Base-by-base conservation (phyloP, 352 stramenopile genomes). In the Phytophthora hybrid region DNA sequence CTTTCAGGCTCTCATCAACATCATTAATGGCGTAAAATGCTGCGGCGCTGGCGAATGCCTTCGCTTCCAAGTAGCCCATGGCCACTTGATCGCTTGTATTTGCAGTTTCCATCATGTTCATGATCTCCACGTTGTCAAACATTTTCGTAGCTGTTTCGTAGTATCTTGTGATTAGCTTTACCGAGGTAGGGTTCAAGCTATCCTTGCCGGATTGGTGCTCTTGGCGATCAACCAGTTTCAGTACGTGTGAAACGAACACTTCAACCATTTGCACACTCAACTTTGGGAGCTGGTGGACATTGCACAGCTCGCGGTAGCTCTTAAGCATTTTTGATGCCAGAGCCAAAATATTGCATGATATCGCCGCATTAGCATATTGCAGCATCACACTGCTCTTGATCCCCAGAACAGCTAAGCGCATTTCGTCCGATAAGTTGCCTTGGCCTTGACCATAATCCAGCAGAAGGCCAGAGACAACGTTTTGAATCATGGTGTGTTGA, bases 101-200 rank as follows among this genome's bases (percentile, higher is more conserved):
- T 34, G 90, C 67, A 51, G 55, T 86, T 55, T 92, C 81, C 66
- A 93, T 83, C 57, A 94, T 76, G 5, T 83, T 82, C 46, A 93
- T 71, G 51, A 96, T 88, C 59, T 96, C 89, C 18, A 82, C 69
- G 53, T 94, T 96, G 59, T 94, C 87, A 62, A 96, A 96, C 81
- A 94, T 89, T 41, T 90, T 89, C 18, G 84, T 91, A 21, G 88
- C 79, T 1, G 89, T 89, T 44, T 91, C 78, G 55, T 92, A 94
- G 66, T 96, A 96, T 44, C 79, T 67, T 16, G 81, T 81, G 37
- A 93, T 82, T 18, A 84, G 47, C 19, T 73, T 83, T 9, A 91
- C 58, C 0, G 83, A 81, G 18, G 79, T 80, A 8, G 79, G 32
- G 14, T 68, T 74, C 6, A 54, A 49, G 18, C 49, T 59, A 52